A percentile compares a stretch with the other conserved stretches of the same genome.
These are phyloP conservation scores for Coccinonectria pachysandricola DNA, from an alignment of 2,329 filamentous ascomycete genomes.

Conservation along the genomic window DNA sequence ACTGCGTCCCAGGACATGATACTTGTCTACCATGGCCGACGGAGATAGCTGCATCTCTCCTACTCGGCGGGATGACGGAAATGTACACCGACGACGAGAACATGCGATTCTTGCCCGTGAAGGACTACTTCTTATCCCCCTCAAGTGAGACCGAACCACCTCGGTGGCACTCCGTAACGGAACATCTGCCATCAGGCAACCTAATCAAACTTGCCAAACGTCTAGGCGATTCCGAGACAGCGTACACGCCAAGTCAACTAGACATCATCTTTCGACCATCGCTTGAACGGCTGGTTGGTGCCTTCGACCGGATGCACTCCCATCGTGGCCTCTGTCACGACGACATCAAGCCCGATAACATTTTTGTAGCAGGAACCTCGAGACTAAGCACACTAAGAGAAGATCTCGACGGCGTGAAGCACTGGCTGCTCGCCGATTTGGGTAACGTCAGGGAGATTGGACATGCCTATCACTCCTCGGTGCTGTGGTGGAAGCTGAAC, in stretches of 20 bases:
- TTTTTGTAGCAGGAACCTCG: slow-evolving; percentile 15
- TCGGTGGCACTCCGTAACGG: slow-evolving; percentile 22
- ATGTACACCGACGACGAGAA: slow-evolving; percentile 1
- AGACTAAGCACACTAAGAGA: neutral
- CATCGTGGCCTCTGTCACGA: slow-evolving; percentile 21
- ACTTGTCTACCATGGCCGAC: slow-evolving; percentile 19
- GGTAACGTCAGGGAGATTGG: slow-evolving; percentile 20
- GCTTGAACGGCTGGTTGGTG: slow-evolving; percentile 17
- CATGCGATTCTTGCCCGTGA: slow-evolving; percentile 18
- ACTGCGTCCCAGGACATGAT: slow-evolving; percentile 16
- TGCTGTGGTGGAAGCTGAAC: slow-evolving; percentile 20
- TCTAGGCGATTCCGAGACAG: slow-evolving; percentile 6
- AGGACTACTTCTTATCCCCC: slow-evolving; percentile 21
- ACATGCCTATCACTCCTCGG: slow-evolving; percentile 22
- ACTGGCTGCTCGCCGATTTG: slow-evolving; percentile 23
- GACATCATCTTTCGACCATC: slow-evolving; percentile 21
- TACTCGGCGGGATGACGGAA: slow-evolving; percentile 17
- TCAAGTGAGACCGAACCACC: neutral
- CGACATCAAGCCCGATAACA: slow-evolving; percentile 24
- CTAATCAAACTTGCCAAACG: slow-evolving; percentile 15
- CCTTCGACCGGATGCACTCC: slow-evolving; percentile 17
- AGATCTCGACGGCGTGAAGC: slow-evolving; percentile 6
- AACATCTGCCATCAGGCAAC: slow-evolving; percentile 17
- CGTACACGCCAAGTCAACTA: slow-evolving; percentile 15
- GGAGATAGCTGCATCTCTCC: slow-evolving; percentile 21